Base-by-base conservation (phyloP, 768 basidiomycete genomes). In the Hypholoma fasciculare region DNA sequence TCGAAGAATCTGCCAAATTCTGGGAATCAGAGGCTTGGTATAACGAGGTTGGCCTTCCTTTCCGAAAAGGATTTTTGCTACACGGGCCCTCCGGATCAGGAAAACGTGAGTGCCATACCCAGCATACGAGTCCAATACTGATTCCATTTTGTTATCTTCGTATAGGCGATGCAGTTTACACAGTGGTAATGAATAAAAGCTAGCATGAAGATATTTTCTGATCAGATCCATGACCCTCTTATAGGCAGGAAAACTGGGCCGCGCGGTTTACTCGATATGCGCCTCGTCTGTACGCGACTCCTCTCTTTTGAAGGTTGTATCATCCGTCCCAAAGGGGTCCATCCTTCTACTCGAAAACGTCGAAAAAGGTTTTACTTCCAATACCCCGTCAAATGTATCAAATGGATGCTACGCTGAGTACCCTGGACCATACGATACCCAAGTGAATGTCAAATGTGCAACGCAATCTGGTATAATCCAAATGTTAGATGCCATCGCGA, bases 291-390 rank as follows among this genome's bases (percentile, higher is more conserved):
- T 26, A 7, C 13, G n/a, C 34, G 30, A 54, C 13, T 17, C 43
- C 7, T 46, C 47, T 34, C 36, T 54, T 9, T 4, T 46, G 36
- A 46, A 44, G 14, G 44, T 37, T 8, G 34, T 54, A 17, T 8
- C 54, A 4, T 37, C 54, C 17, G 30, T 54, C 23, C 54, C 54
- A 7, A 47, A 54, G 40, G 54, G 53, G n/a, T 46, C 54, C 9
- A 54, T 54, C 16, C 36, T 54, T 37, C 44, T 54, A 3, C 16
- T 54, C 16, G 54, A 47, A 36, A 37, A 53, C 30, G 19, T 53
- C 7, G 44, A 54, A n/a, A 12, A 4, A 20, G 23, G n/a, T 17
- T 43, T 53, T 23, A 27, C 48, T 1, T 23, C 27, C 12, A 27
- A 11, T 8, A 26, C 13, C 12, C 12, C 8, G 2, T 13, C 23